Percentiles rank a stretch among this genome's conserved stretches.
phyloP scores from a whole-genome alignment of 371 early-diverging fungal species.

The Rhizopus microsporus region DNA sequence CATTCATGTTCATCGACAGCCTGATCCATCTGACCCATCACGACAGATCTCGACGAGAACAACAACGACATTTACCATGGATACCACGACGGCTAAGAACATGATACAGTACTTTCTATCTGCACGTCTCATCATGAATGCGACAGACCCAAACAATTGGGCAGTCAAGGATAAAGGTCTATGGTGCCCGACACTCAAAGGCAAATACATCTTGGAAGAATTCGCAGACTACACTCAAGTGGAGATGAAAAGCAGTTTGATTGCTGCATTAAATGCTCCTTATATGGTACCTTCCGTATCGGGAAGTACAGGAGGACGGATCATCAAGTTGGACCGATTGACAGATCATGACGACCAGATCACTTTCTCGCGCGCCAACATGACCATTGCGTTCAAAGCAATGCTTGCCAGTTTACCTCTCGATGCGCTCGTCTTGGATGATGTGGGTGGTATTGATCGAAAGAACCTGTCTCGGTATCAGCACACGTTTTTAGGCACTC shows the following conservation, averaged over 20 bases:
- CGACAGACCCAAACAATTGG: constrained; percentile 50
- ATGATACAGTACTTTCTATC: constrained; percentile 61
- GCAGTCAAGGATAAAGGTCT: constrained; percentile 52
- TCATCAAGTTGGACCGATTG: constrained; percentile 39
- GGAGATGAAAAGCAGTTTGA: constrained; percentile 22
- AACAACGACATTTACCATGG: constrained; percentile 59
- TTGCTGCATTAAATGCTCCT: constrained; percentile 18
- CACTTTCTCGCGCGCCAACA: constrained; percentile 47
- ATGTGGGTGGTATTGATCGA: constrained; percentile 46
- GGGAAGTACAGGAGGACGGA: constrained; percentile 12
- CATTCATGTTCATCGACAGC: constrained; percentile 52
- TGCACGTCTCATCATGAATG: constrained; percentile 53
- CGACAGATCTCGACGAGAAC: constrained; percentile 42
- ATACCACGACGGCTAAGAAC: constrained; percentile 56
- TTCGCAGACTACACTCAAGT: constrained; percentile 45
- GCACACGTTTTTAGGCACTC: constrained; percentile 37
- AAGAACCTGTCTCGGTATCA: constrained; percentile 16
- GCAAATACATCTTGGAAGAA: constrained; percentile 55
- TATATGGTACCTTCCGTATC: constrained; percentile 9
- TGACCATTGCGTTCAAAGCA: constrained; percentile 57
- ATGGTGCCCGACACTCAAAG: constrained; percentile 61
- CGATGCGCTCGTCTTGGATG: constrained; percentile 37
- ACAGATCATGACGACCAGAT: constrained; percentile 39
- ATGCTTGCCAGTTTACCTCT: constrained; percentile 55
- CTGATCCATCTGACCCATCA: constrained; percentile 54